These are phyloP conservation scores for Thermothelomyces thermophilus DNA, from an alignment of 2,329 filamentous ascomycete genomes.

Conservation along the genomic window DNA sequence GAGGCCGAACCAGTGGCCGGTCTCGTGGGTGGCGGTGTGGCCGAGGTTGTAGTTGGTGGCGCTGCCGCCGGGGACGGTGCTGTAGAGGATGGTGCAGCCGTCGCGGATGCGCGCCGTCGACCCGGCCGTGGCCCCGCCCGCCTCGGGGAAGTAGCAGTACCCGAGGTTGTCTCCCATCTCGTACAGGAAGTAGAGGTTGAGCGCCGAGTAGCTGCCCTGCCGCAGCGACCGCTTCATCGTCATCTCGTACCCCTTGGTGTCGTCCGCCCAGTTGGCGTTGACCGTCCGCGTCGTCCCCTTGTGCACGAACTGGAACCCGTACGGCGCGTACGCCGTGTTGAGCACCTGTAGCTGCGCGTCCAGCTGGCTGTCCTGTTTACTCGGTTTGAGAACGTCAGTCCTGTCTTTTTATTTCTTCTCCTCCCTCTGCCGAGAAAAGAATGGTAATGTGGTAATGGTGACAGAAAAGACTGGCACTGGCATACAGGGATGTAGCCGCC, in stretches of 20 bases:
- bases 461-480: no score
- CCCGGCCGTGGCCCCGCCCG: constrained; percentile 25
- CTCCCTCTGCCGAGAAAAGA: no score
- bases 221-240: constrained; percentile 41
- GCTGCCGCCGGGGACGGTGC: constrained; percentile 28
- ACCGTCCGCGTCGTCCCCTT: constrained; percentile 34
- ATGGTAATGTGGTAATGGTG: no score
- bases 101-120: constrained; percentile 28
- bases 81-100: constrained; percentile 28
- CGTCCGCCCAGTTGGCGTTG: constrained; percentile 41
- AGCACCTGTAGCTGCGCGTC: constrained; percentile 38
- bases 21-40: constrained; percentile 35
- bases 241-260: constrained; percentile 32
- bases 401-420: not conserved
- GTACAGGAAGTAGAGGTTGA: constrained; percentile 43
- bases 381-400: not conserved
- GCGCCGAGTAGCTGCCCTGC: constrained; percentile 35
- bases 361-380: constrained; percentile 31
- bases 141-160: constrained; percentile 42
- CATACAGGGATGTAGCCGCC: constrained; percentile 34
- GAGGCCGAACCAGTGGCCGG: constrained; percentile 40
- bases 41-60: constrained; percentile 32
- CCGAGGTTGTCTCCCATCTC: constrained; percentile 35
- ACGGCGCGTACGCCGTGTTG: constrained; percentile 38
- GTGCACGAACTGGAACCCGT: constrained; percentile 40